These are phyloP conservation scores for Colletotrichum sp. DNA, from an alignment of 2,329 filamentous ascomycete species.

Conservation along the genomic window DNA sequence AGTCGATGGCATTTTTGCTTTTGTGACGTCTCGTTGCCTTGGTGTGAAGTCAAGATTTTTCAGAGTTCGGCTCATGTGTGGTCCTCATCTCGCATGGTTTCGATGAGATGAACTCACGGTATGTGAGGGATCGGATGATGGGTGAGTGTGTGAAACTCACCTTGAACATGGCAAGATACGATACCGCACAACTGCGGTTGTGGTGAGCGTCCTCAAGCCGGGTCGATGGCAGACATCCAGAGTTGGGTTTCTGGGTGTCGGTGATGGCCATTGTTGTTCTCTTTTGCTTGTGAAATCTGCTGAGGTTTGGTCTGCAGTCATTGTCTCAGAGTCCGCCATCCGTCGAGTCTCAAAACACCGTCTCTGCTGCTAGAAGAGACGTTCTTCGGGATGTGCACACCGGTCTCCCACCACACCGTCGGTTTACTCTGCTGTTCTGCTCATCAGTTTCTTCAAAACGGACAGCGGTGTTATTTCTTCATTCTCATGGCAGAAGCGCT, in stretches of 20 bases:
- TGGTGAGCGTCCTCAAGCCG: neutral
- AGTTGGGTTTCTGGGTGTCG: neutral
- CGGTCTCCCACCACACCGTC: neutral
- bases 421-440: neutral
- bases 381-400: neutral
- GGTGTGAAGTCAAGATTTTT: neutral
- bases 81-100: neutral
- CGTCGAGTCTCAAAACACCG: neutral
- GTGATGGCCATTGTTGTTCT: neutral
- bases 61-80: neutral
- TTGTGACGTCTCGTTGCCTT: neutral
- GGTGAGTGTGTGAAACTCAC: neutral
- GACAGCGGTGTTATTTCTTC: neutral
- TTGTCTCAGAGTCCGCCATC: neutral
- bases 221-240: neutral
- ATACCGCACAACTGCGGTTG: neutral
- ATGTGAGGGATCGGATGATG: neutral
- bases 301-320: neutral
- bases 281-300: neutral
- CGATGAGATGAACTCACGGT: neutral
- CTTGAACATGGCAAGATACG: neutral
- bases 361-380: neutral
- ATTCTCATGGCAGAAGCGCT: neutral
- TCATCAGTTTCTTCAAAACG: rapidly evolving
- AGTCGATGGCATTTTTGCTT: neutral